Evolutionary conservation across 768 basidiomycete species (phyloP), one percentile per base, ranked within the genome.

Genomic region (Hydnomerulius pinastri): DNA sequence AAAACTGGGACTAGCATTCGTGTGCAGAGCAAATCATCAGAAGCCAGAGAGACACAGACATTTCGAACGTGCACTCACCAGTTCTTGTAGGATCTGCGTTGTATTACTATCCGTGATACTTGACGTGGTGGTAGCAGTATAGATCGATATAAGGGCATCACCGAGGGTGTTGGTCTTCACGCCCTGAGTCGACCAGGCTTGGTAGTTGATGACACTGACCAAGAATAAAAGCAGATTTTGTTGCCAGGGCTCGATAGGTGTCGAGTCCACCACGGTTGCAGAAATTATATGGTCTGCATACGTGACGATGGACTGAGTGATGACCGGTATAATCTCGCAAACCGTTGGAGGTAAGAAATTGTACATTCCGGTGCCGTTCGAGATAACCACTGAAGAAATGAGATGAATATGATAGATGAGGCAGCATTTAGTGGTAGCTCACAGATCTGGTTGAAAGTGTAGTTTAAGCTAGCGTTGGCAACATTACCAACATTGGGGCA

Each of bases 341-440:
- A 49, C 48, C 8, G 47, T 53, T 4, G 51, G 51, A 11, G 46
- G 41, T 12, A 53, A 6, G 1, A 17, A 43, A 8, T 20, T 27
- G 6, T 53, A 53, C 29, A 29, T 49, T 17, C 51, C 51, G 29
- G n/a, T n/a, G n/a, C n/a, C n/a, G n/a, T n/a, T n/a, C n/a, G n/a
- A n/a, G n/a, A n/a, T n/a, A n/a, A n/a, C n/a, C n/a, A n/a, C n/a
- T n/a, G n/a, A n/a, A n/a, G n/a, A n/a, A n/a, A n/a, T n/a, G n/a
- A n/a, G n/a, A n/a, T n/a, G n/a, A n/a, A n/a, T n/a, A n/a, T n/a
- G n/a, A n/a, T n/a, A n/a, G n/a, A n/a, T n/a, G n/a, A n/a, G n/a
- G n/a, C n/a, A n/a, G n/a, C n/a, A n/a, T n/a, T n/a, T n/a, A n/a
- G n/a, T n/a, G n/a, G n/a, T n/a, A n/a, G n/a, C n/a, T n/a, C n/a